Percentiles rank a stretch among this genome's conserved stretches.
Conservation (phyloP, 192 early-diverging fungal genomes). For the Coemansia nantahalensis region DNA sequence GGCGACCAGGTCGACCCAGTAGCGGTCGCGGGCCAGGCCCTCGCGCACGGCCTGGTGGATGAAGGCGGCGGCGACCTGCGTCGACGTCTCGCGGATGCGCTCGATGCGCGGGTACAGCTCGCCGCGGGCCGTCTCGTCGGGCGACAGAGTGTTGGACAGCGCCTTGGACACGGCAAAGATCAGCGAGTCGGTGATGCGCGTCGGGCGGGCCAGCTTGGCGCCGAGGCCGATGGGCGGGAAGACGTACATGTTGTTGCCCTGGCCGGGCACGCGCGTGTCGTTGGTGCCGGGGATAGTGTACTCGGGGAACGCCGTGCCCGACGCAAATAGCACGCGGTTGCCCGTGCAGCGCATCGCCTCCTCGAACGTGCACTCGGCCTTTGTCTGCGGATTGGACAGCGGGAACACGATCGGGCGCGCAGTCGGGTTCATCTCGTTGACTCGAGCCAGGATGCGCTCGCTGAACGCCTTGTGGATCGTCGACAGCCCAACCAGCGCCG, state of each 20-base stretch:
- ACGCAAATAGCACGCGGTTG: slow-evolving; percentile 91
- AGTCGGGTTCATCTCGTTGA: slow-evolving; percentile 65
- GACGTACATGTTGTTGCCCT: slow-evolving; percentile 97
- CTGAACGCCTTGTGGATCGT: slow-evolving; percentile 79
- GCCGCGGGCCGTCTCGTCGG: slow-evolving; percentile 64
- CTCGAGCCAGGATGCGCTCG: slow-evolving; percentile 63
- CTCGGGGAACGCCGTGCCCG: slow-evolving; percentile 89
- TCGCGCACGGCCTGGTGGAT: slow-evolving; percentile 66
- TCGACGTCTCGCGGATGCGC: slow-evolving; percentile 83
- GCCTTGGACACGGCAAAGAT: slow-evolving; percentile 78
- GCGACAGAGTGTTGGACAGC: slow-evolving; percentile 70
- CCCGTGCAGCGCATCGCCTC: slow-evolving; percentile 83
- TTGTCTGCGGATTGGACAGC: slow-evolving; percentile 80
- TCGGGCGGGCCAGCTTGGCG: slow-evolving; percentile 68
- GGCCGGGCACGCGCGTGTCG: slow-evolving; percentile 60
- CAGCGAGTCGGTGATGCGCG: slow-evolving; percentile 72
- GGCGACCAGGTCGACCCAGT: slow-evolving; percentile 53
- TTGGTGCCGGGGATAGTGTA: slow-evolving; percentile 61
- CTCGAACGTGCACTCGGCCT: slow-evolving; percentile 95
- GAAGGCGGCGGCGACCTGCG: slow-evolving; percentile 79
- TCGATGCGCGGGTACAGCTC: slow-evolving; percentile 82
- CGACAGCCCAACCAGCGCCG: slow-evolving; percentile 84
- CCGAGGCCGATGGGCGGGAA: slow-evolving; percentile 96
- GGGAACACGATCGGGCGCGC: slow-evolving; percentile 87
- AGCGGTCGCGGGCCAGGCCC: slow-evolving; percentile 55